Conservation (phyloP, 805 yeast genomes). For the Sugiyamaella smithiae region DNA sequence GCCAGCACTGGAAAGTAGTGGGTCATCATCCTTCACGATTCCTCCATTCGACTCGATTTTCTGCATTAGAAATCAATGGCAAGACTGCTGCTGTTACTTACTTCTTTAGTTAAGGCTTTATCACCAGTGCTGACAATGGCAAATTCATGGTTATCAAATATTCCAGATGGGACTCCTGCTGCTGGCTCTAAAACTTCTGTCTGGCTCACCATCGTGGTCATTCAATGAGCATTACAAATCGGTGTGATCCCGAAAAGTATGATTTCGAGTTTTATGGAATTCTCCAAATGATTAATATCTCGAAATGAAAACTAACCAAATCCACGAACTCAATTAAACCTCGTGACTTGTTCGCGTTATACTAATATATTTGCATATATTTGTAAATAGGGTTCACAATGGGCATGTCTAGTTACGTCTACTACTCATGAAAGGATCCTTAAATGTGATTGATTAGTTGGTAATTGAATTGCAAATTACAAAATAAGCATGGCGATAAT, state of each 20-base stretch:
- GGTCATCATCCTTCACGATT: not conserved
- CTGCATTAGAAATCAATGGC: too few relatives aligned
- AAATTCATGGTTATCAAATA: conserved; percentile 1
- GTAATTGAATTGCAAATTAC: too few relatives aligned
- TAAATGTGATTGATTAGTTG: too few relatives aligned
- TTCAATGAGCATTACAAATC: not conserved
- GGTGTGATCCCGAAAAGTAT: too few relatives aligned
- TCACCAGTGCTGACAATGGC: not conserved
- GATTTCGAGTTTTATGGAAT: too few relatives aligned
- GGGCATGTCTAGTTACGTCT: too few relatives aligned
- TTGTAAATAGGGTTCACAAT: too few relatives aligned
- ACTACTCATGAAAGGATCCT: too few relatives aligned
- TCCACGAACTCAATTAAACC: not conserved
- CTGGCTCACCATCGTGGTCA: not conserved
- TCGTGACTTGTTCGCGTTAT: not conserved
- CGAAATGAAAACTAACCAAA: not conserved
- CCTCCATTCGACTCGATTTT: conserved; percentile 4
- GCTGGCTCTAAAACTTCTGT: not conserved
- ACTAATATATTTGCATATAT: too few relatives aligned
- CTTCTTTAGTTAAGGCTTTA: not conserved
- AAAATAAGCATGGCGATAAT: not conserved
- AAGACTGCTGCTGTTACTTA: too few relatives aligned
- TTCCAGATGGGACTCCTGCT: not conserved
- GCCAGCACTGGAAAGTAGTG: not conserved
- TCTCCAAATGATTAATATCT: too few relatives aligned